Conservation (phyloP, 106 monocot species). For the Vanilla planifolia region DNA sequence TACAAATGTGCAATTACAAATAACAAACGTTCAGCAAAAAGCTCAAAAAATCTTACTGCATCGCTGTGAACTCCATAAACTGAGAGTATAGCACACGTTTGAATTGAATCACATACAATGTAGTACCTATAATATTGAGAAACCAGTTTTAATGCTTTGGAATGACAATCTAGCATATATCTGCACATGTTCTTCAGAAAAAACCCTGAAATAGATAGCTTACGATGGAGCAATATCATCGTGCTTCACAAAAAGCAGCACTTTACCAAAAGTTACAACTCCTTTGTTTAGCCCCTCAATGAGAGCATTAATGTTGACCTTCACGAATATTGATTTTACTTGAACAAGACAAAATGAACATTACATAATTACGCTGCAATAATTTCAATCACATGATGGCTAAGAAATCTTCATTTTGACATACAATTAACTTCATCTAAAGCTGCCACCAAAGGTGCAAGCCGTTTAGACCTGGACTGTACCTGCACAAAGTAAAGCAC, state of each 20-base stretch:
- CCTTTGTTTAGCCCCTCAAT: constrained; percentile 65
- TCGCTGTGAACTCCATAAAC: constrained; percentile 76
- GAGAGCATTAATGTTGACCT: constrained; percentile 40
- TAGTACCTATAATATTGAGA: constrained; percentile 64
- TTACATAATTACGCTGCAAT: neutral
- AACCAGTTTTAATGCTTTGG: constrained; percentile 5
- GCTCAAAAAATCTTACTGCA: constrained; percentile 54
- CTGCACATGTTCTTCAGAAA: neutral
- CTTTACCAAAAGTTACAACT: constrained; percentile 55
- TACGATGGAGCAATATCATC: constrained; percentile 73
- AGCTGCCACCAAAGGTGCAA: constrained; percentile 40
- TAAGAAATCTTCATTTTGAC: constrained; percentile 3
- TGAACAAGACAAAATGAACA: constrained; percentile 14
- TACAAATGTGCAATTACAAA: neutral
- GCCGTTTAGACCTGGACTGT: constrained; percentile 45
- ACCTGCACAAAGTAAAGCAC: constrained; percentile 24
- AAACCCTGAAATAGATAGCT: constrained; percentile 14
- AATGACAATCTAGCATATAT: neutral
- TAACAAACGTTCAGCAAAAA: neutral
- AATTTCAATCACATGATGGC: constrained; percentile 1
- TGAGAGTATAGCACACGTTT: constrained; percentile 64
- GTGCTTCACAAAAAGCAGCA: constrained; percentile 71
- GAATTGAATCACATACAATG: constrained; percentile 56
- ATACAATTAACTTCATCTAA: constrained; percentile 63
- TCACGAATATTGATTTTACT: constrained; percentile 60